A percentile compares a stretch with the other conserved stretches of the same genome.
Evolutionary conservation across 495 filamentous ascomycete genomes (phyloP).

Genomic region (Chaetomium cochliodes): DNA sequence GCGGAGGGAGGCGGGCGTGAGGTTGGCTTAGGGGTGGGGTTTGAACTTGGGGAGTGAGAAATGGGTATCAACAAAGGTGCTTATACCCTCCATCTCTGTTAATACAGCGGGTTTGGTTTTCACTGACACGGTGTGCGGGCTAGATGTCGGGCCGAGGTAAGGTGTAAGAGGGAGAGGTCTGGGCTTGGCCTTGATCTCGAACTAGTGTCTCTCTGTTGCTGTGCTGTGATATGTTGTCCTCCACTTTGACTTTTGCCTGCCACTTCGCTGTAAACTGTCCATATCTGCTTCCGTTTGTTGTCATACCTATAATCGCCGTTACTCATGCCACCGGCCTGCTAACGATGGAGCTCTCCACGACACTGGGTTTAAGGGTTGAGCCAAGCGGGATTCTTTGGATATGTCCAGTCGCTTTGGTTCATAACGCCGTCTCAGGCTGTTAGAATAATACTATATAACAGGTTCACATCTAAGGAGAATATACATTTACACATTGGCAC

Average conservation of each 20-base stretch:
- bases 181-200: background rate
- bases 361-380: too few relatives aligned
- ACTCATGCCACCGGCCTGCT: too few relatives aligned
- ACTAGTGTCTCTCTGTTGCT: slow-evolving; percentile 1
- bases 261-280: too few relatives aligned
- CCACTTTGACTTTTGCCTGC: background rate
- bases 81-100: slow-evolving; percentile 9
- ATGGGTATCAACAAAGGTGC: slow-evolving; percentile 17
- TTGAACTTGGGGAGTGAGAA: background rate
- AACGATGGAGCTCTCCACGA: too few relatives aligned
- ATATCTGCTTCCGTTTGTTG: too few relatives aligned
- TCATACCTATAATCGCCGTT: too few relatives aligned
- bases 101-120: slow-evolving; percentile 12
- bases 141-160: slow-evolving; percentile 17
- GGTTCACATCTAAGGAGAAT: too few relatives aligned
- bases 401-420: too few relatives aligned
- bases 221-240: background rate
- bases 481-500: too few relatives aligned
- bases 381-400: too few relatives aligned
- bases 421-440: too few relatives aligned
- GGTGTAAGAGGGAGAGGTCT: slow-evolving; percentile 16
- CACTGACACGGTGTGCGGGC: slow-evolving; percentile 19
- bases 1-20: slow-evolving; percentile 82
- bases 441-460: too few relatives aligned
- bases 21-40: slow-evolving; percentile 57